Percentiles rank a stretch among this genome's conserved stretches.
These are phyloP conservation scores for Phaeosphaeriaceae sp. DNA, from an alignment of 2,329 filamentous ascomycete genomes.

Conservation along the genomic window DNA sequence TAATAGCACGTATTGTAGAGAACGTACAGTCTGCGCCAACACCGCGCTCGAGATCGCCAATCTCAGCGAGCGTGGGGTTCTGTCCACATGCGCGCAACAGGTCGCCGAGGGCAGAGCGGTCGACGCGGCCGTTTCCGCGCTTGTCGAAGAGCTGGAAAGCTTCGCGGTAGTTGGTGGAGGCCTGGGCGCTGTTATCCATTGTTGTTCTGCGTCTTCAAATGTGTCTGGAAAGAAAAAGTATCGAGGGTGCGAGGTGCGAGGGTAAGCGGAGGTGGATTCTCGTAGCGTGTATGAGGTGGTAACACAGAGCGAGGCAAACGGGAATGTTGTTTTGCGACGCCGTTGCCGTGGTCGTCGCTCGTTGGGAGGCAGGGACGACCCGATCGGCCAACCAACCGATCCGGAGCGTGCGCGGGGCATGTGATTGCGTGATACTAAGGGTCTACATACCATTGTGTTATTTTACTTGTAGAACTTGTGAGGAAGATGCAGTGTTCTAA, in stretches of 20 bases:
- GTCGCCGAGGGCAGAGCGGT: constrained; percentile 86
- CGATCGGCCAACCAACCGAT: constrained; percentile 19
- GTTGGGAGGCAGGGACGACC: constrained; percentile 19
- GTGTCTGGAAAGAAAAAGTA: neutral
- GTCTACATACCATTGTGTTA: constrained; percentile 29
- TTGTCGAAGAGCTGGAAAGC: constrained; percentile 99
- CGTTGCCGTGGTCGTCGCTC: constrained; percentile 11
- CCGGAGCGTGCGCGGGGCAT: constrained; percentile 8
- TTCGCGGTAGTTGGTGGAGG: constrained; percentile 99
- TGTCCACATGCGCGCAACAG: constrained; percentile 95
- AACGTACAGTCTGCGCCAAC: constrained; percentile 87
- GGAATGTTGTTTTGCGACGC: constrained; percentile 20
- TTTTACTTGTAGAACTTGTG: constrained; percentile 9
- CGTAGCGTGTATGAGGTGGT: constrained; percentile 11
- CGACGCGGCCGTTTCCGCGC: constrained; percentile 92
- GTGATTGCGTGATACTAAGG: constrained; percentile 9
- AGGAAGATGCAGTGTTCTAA: constrained; percentile 6
- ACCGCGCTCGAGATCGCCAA: constrained; percentile 87
- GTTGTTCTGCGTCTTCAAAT: constrained; percentile 19
- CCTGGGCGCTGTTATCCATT: constrained; percentile 57
- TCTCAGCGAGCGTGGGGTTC: constrained; percentile 95
- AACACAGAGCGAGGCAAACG: constrained; percentile 8
- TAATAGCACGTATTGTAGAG: neutral
- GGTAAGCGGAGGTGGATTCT: constrained; percentile 6
- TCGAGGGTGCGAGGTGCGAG: neutral